Percentiles rank a stretch among this genome's conserved stretches.
Evolutionary conservation across 2,329 filamentous ascomycete genomes (phyloP).

Genomic region (Meredithiella fracta): DNA sequence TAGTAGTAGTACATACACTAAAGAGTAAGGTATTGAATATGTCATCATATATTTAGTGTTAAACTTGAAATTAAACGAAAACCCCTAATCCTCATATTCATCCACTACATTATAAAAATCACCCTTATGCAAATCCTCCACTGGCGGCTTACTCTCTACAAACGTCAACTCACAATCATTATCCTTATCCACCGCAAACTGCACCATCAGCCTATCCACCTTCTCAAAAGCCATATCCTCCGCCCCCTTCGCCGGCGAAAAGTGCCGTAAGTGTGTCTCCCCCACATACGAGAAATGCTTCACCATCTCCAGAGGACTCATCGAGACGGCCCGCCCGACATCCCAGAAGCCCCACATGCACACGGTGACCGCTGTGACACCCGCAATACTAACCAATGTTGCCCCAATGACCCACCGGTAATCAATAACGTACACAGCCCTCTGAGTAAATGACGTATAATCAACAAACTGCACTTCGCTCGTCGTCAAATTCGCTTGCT

Average conservation of each 20-base stretch:
- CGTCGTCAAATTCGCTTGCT: constrained; percentile 5
- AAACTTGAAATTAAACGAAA: too few relatives aligned
- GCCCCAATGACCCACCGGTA: constrained; percentile 14
- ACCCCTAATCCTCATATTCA: constrained; percentile 6
- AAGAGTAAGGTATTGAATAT: too few relatives aligned
- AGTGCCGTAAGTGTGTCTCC: constrained; percentile 11
- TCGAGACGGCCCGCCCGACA: constrained; percentile 8
- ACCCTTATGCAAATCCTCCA: constrained; percentile 5
- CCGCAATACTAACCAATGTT: constrained; percentile 8
- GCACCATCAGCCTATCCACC: constrained; percentile 10
- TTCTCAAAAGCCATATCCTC: constrained; percentile 9
- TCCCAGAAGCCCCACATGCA: constrained; percentile 14
- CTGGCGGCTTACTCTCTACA: constrained; percentile 11
- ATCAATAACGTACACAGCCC: constrained; percentile 11
- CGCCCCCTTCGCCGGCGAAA: constrained; percentile 10
- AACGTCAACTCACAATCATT: constrained; percentile 13
- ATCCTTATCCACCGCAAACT: constrained; percentile 12
- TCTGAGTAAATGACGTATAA: constrained; percentile 12
- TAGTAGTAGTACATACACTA: too few relatives aligned
- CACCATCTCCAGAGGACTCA: constrained; percentile 13
- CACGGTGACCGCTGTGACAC: constrained; percentile 1
- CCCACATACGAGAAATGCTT: constrained; percentile 12
- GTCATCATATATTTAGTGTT: too few relatives aligned
- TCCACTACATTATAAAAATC: constrained; percentile 13
- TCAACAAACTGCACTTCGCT: constrained; percentile 9